phyloP scores from a whole-genome alignment of 2,329 filamentous ascomycete species.

The Ceratocystis colombiana region DNA sequence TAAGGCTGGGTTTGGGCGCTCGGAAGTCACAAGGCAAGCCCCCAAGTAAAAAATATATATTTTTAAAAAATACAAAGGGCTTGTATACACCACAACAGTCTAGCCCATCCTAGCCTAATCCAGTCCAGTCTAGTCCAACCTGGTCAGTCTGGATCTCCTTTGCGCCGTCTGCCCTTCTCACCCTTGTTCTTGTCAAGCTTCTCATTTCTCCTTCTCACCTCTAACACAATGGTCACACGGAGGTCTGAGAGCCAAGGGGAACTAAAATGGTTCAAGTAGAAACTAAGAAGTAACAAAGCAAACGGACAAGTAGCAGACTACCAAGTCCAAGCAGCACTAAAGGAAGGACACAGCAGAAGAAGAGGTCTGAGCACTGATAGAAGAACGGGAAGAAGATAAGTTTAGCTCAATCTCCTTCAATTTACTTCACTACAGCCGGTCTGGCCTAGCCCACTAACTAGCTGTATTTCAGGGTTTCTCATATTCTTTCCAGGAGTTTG shows the following conservation, averaged over 20 bases:
- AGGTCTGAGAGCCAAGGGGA: conserved; percentile 1
- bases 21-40: not conserved
- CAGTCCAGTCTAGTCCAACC: too few species aligned
- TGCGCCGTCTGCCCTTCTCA: too few species aligned
- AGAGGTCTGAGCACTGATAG: not conserved
- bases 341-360: not conserved
- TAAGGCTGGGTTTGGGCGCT: not conserved
- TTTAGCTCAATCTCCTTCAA: not conserved
- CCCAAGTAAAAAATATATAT: not conserved
- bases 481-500: not conserved
- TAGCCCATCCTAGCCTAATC: too few species aligned
- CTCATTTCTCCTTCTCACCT: not conserved
- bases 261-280: not conserved
- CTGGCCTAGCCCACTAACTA: too few species aligned
- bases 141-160: too few species aligned
- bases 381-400: not conserved
- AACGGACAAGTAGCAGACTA: not conserved
- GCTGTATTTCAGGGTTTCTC: not conserved
- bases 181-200: too few species aligned
- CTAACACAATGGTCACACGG: not conserved
- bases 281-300: not conserved
- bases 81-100: too few species aligned
- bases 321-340: not conserved
- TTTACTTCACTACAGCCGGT: not conserved
- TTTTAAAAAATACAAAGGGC: not conserved